These are phyloP conservation scores for Acanthamoeba triangularis DNA, from an alignment of 208 protist species.

Conservation along the genomic window DNA sequence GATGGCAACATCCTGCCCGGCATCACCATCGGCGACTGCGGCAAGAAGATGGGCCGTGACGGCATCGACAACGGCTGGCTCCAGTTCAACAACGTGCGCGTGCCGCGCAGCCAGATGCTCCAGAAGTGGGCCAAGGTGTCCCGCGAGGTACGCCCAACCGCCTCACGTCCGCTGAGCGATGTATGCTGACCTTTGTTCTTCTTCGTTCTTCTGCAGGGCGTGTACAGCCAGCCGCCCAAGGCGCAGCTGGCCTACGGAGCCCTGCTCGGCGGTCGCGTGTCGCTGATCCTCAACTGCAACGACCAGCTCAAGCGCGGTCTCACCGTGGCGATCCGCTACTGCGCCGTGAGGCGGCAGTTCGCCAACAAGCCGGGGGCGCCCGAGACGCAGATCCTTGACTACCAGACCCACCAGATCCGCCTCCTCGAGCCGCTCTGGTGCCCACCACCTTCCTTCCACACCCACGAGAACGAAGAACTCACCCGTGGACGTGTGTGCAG, in stretches of 20 bases:
- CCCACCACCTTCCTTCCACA: background rate
- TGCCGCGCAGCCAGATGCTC: slow-evolving; percentile 84
- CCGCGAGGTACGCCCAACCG: slow-evolving; percentile 52
- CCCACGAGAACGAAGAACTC: background rate
- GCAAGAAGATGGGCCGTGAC: slow-evolving; percentile 87
- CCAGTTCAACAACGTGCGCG: slow-evolving; percentile 83
- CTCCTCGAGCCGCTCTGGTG: slow-evolving; percentile 50
- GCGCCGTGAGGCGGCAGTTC: slow-evolving; percentile 81
- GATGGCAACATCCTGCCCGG: slow-evolving; percentile 61
- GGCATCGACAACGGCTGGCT: slow-evolving; percentile 90
- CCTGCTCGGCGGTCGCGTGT: slow-evolving; percentile 55
- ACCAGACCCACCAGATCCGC: slow-evolving; percentile 79
- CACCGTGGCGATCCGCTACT: slow-evolving; percentile 83
- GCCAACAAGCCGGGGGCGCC: background rate
- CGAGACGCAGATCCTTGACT: slow-evolving; percentile 76
- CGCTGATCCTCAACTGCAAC: slow-evolving; percentile 50
- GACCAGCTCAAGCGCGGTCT: background rate
- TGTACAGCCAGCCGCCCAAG: slow-evolving; percentile 69
- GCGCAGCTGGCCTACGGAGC: slow-evolving; percentile 77
- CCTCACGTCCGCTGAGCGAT: background rate
- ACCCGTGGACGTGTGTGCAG: background rate
- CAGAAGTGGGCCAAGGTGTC: slow-evolving; percentile 80
- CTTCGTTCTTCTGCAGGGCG: slow-evolving; percentile 59
- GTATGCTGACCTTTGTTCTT: background rate
- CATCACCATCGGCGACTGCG: slow-evolving; percentile 86